phyloP scores from a whole-genome alignment of 2,329 filamentous ascomycete species.

The Coniosporium tulheliwenetii region DNA sequence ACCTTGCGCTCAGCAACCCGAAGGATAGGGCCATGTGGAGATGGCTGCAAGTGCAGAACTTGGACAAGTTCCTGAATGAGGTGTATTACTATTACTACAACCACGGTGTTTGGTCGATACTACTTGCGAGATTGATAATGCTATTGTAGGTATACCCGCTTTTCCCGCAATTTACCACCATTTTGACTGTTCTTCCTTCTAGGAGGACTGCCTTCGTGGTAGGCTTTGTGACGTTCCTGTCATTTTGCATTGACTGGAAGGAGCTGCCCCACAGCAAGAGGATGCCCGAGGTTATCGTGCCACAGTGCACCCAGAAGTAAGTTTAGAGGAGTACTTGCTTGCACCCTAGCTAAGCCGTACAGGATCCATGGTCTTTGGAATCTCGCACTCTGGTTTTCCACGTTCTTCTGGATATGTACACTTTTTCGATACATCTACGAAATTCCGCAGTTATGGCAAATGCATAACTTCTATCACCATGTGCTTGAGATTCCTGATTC shows the following conservation, averaged over 20 bases:
- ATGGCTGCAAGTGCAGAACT: constrained; percentile 81
- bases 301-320: constrained; percentile 50
- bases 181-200: background rate
- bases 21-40: constrained; percentile 77
- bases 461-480: constrained; percentile 75
- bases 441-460: constrained; percentile 53
- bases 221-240: constrained; percentile 66
- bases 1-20: constrained; percentile 33
- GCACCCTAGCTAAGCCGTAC: constrained; percentile 1
- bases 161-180: background rate
- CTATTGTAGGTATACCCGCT: constrained; percentile 42
- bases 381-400: constrained; percentile 67
- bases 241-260: constrained; percentile 71
- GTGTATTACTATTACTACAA: constrained; percentile 79
- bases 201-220: constrained; percentile 74
- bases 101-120: constrained; percentile 72
- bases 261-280: constrained; percentile 52
- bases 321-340: constrained; percentile 1
- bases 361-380: constrained; percentile 65
- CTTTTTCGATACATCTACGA: constrained; percentile 60
- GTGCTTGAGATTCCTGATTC: constrained; percentile 68
- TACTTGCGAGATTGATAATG: constrained; percentile 55
- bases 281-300: constrained; percentile 46
- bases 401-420: constrained; percentile 74
- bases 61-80: constrained; percentile 73